Evolutionary conservation across 805 yeast species (phyloP), one percentile per base, ranked within the genome.

Genomic region (Candida ovalis): DNA sequence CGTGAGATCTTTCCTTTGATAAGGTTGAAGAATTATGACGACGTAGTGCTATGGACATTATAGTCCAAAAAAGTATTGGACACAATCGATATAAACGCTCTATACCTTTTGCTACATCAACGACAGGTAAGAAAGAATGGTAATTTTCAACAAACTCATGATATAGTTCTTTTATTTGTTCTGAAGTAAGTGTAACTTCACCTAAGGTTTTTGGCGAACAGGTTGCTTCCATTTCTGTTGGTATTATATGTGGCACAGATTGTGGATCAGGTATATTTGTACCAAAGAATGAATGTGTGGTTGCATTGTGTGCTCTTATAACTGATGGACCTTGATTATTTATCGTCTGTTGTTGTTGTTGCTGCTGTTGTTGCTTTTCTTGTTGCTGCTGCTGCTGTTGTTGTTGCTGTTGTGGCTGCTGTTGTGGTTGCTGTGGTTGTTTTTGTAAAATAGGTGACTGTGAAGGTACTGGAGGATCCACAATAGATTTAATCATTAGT

Each of bases 1-100:
- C 57, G 44, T 71, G 59, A 21, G 67, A 56, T 48, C 54, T 57
- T 23, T 58, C 58, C 40, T 57, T 56, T 5, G 62, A 42, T 18
- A 61, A 46, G 3, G 46, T 40, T 8, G 50, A 60, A 1, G 71
- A 62, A 24, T 72, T 71, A 50, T 74, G 75, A 48, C 96, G 74
- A 50, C 99, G 76, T 40, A 90, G 69, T 0, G 96, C 88, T 1
- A 89, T 86, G 37, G 89, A 80, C 81, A 91, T 83, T 15, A 92
- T 83, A 0, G 92, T 91, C 99, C 99, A 92, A 61, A 92, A 92
- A 18, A 92, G 70, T 2, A 92, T 84, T 0, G 97, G 97, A 49
- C 97, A 89, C 17, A 87, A 72, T 49, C 80, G 68, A 63, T 86
- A 88, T 8, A 91, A 76, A 42, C 81, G 71, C 57, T 90, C 97